Evolutionary conservation across 1,139 yeast species (phyloP), one percentile per base, ranked within the genome.

Genomic region (Suhomyces taliae): DNA sequence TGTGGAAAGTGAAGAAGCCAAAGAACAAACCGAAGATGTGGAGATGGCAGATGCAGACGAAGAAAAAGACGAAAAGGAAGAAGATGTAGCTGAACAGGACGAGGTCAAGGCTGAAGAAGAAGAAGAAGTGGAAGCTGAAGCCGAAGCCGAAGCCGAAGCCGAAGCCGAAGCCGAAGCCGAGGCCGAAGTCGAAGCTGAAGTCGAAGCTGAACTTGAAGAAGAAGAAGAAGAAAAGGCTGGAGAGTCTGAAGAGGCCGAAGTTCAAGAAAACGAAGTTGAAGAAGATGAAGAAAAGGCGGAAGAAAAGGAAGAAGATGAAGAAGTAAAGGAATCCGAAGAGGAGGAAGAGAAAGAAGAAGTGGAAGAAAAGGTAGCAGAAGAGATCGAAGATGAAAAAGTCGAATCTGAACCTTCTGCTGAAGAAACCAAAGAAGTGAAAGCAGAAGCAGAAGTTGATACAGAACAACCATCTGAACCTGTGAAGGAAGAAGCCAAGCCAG

Each of bases 341-440:
- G 31, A 31, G 11, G 45, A 41, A 5, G 47, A 11, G 58, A 43
- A 34, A 61, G 55, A 48, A 55, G 58, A 27, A 62, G 66, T 24
- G 41, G 53, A 26, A 15, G 29, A 32, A 32, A 36, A 39, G 19
- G 19, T 14, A 29, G 32, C 33, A 12, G 32, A 32, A 32, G 29
- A 27, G 12, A 14, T 14, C 15, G 42, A 29, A 29, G 11, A 29
- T 9, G 32, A 29, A 29, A 27, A 34, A 19, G 14, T 8, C 8
- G 27, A 8, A 10, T 9, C 24, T 15, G 11, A 8, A 7, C 27
- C 37, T 6, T 29, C 27, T 11, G 33, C 14, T 7, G 27, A 31
- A 27, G 39, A 19, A 10, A 19, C 26, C 8, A 35, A 15, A 34
- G 39, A 31, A 39, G 32, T 29, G 15, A 32, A 24, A 4, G 27